phyloP scores from a whole-genome alignment of 192 early-diverging fungal genomes.

The Physocladia obscura region DNA sequence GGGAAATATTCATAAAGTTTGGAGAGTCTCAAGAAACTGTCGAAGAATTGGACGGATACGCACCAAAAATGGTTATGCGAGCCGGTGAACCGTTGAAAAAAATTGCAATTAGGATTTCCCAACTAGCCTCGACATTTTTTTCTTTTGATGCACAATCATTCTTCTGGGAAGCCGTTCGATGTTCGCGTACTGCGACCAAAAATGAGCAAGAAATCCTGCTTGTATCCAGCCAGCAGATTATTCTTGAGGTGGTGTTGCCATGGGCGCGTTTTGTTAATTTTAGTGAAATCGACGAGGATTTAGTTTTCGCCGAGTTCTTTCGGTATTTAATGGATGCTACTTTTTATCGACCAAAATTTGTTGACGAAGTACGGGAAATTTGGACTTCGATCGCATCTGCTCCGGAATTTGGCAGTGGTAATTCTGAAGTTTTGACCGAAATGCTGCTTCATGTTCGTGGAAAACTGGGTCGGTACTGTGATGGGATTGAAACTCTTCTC shows the following conservation, averaged over 20 bases:
- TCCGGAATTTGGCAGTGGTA: conserved; percentile 36
- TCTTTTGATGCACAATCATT: conserved; percentile 41
- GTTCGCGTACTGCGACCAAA: conserved; percentile 37
- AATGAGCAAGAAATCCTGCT: conserved; percentile 23
- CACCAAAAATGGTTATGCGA: not conserved
- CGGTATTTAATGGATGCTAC: conserved; percentile 52
- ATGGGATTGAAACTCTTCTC: conserved; percentile 24
- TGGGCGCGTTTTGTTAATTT: conserved; percentile 47
- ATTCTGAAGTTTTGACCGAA: conserved; percentile 39
- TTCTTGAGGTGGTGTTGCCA: conserved; percentile 46
- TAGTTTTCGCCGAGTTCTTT: conserved; percentile 46
- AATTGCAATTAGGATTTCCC: conserved; percentile 25
- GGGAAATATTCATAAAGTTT: conserved; percentile 47
- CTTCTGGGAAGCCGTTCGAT: conserved; percentile 54
- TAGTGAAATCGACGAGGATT: conserved; percentile 29
- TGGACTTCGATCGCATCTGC: conserved; percentile 35
- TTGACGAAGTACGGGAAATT: conserved; percentile 37
- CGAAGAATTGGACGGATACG: conserved; percentile 10
- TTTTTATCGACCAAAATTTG: conserved; percentile 36
- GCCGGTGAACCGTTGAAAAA: conserved; percentile 14
- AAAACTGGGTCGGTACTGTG: conserved; percentile 28
- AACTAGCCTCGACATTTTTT: conserved; percentile 40
- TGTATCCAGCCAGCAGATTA: conserved; percentile 37
- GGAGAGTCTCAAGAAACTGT: conserved; percentile 11
- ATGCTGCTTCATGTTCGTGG: conserved; percentile 41